Base-by-base conservation (phyloP, 495 filamentous ascomycete genomes). In the Penicillium canescens region DNA sequence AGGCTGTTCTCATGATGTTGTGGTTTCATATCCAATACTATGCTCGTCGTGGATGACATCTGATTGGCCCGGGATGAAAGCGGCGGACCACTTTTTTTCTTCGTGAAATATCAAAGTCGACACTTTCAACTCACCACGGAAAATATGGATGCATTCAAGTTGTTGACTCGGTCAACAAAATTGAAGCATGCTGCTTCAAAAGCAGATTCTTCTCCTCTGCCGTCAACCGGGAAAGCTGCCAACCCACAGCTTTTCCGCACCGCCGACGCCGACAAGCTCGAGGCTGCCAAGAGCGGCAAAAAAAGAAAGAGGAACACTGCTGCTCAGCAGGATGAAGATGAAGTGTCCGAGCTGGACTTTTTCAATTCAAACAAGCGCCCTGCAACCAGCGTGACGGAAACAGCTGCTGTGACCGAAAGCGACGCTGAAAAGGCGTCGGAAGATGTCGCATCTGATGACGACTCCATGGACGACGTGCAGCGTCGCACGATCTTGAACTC, bases 401-500 rank as follows among this genome's bases (percentile, higher is more conserved):
- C 57, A 13, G 37, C 56, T 16, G 38, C 36, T 10, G 18, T 54
- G 3, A 48, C 54, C 6, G 55, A 62, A 37, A 50, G 59, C 21
- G 65, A 63, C 8, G 64, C 42, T 33, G 42, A 53, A 3, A 31
- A 59, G 24, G 52, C 40, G 6, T 52, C 60, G 39, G 66, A 60
- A 35, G 46, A 66, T 37, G 56, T 57, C 46, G 54, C 43, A 35
- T 63, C 65, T 6, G 70, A 73, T 38, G 64, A 60, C 10, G 62
- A 70, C 36, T 21, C 56, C 2, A 73, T 80, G 68, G 71, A 72
- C 59, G 81, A 86, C 59, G 86, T 86, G 46, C 85, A 93, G 53
- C 83, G 89, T 44, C 82, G 85, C 50, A 83, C 83, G 46, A 76
- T 92, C n/a, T 66, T 98, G 42, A 86, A 85, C 52, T 82, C 83